These are phyloP conservation scores for Psidium friedrichsthalianum DNA, from an alignment of 345 rosid genomes.

Conservation along the genomic window DNA sequence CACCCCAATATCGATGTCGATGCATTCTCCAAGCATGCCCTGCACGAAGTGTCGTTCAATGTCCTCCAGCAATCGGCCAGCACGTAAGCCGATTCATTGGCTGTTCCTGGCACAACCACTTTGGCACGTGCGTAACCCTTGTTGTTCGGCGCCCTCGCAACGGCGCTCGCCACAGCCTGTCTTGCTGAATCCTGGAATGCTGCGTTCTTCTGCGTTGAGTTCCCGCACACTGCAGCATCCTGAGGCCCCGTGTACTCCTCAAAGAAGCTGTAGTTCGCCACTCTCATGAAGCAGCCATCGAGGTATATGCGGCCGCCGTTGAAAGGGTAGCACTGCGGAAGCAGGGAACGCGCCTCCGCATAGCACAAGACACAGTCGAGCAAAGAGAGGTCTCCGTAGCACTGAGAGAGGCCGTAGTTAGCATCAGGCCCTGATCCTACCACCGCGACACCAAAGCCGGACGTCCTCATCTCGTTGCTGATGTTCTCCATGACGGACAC, in stretches of 20 bases:
- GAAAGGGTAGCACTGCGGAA: slow-evolving; percentile 81
- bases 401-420: slow-evolving; percentile 77
- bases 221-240: slow-evolving; percentile 60
- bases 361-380: slow-evolving; percentile 85
- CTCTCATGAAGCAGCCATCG: slow-evolving; percentile 95
- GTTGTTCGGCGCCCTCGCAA: slow-evolving; percentile 29
- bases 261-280: slow-evolving; percentile 75
- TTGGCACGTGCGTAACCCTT: slow-evolving; percentile 37
- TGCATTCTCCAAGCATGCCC: slow-evolving; percentile 60
- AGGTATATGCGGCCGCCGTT: slow-evolving; percentile 74
- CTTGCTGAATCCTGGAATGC: slow-evolving; percentile 35
- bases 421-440: slow-evolving; percentile 64
- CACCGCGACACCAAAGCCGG: slow-evolving; percentile 50
- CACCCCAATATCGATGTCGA: slow-evolving; percentile 46
- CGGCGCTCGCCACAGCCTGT: slow-evolving; percentile 32
- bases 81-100: slow-evolving; percentile 47
- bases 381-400: slow-evolving; percentile 73
- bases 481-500: slow-evolving; percentile 76
- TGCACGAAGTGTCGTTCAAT: slow-evolving; percentile 50
- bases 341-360: slow-evolving; percentile 77
- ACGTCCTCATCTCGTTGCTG: slow-evolving; percentile 43
- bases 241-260: slow-evolving; percentile 46
- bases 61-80: slow-evolving; percentile 82
- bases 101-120: slow-evolving; percentile 17
- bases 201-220: slow-evolving; percentile 25